These are phyloP conservation scores for Lantana camara DNA, from an alignment of 257 asterid species.

Conservation along the genomic window DNA sequence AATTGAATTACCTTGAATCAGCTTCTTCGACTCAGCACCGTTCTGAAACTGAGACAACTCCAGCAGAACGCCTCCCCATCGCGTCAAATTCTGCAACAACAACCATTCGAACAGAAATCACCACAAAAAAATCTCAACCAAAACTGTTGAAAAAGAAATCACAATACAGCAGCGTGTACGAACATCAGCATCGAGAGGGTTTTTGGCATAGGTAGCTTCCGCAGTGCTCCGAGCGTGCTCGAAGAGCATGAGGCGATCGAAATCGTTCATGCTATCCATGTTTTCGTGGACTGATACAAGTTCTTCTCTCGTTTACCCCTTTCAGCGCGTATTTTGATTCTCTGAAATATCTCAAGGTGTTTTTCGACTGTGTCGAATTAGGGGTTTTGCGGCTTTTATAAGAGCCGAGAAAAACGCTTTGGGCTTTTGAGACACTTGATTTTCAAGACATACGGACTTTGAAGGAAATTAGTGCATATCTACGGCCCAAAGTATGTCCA, in stretches of 20 bases:
- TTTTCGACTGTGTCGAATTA: neutral
- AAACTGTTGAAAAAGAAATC: neutral
- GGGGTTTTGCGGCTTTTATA: slow-evolving; percentile 23
- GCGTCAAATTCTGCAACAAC: slow-evolving; percentile 71
- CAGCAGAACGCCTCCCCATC: slow-evolving; percentile 90
- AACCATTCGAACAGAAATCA: neutral
- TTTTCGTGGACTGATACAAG: slow-evolving; percentile 15
- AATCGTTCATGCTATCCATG: slow-evolving; percentile 71
- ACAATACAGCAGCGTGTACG: neutral
- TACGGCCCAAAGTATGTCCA: too few relatives aligned
- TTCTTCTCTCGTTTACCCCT: neutral
- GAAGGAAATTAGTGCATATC: too few relatives aligned
- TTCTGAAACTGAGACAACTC: slow-evolving; percentile 87
- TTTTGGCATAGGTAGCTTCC: slow-evolving; percentile 60
- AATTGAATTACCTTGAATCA: slow-evolving; percentile 60
- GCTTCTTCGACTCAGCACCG: slow-evolving; percentile 70
- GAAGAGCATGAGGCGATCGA: slow-evolving; percentile 82
- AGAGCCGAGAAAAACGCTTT: neutral
- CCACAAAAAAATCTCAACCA: neutral
- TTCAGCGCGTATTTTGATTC: neutral
- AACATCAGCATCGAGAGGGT: slow-evolving; percentile 87
- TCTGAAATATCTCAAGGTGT: neutral
- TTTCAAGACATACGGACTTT: too few relatives aligned
- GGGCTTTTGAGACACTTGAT: too few relatives aligned
- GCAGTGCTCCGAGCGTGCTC: slow-evolving; percentile 88